Evolutionary conservation across 129 eudicot genomes (phyloP).

Genomic region (Ambrosia trifida): DNA sequence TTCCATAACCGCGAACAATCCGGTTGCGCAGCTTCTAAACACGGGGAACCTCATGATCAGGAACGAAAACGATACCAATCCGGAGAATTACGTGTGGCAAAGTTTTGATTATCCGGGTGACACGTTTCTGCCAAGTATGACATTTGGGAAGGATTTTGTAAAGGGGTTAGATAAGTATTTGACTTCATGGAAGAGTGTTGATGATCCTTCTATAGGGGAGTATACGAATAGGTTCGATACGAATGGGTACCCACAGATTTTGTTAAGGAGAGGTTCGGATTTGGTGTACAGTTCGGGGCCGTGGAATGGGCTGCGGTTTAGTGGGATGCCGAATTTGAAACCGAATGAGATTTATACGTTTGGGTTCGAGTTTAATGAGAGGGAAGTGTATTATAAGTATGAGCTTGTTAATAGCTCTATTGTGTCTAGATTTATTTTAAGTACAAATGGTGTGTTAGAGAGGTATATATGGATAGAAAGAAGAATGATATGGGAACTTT

Average conservation of each 20-base stretch:
- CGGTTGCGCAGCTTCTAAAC: conserved; percentile 48
- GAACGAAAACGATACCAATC: neutral
- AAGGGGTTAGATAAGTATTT: conserved; percentile 36
- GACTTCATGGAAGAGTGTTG: conserved; percentile 49
- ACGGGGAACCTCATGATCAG: conserved; percentile 58
- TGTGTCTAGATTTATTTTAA: conserved; percentile 35
- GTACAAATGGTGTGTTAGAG: conserved; percentile 31
- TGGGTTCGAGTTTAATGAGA: conserved; percentile 26
- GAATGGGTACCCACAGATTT: conserved; percentile 51
- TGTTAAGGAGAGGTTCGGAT: conserved; percentile 30
- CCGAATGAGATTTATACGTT: conserved; percentile 25
- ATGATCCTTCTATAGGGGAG: conserved; percentile 61
- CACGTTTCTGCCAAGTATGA: conserved; percentile 58
- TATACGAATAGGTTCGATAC: conserved; percentile 40
- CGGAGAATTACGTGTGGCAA: conserved; percentile 52
- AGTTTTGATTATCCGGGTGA: conserved; percentile 63
- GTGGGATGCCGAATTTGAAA: conserved; percentile 35
- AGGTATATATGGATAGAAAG: conserved; percentile 26
- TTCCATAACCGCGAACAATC: conserved; percentile 15
- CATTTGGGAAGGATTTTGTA: conserved; percentile 34
- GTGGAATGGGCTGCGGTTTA: conserved; percentile 62
- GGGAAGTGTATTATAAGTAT: conserved; percentile 29
- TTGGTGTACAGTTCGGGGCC: conserved; percentile 43
- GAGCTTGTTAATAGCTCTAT: conserved; percentile 29
- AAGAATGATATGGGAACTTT: conserved; percentile 21